Evolutionary conservation across 345 rosid species (phyloP).

Genomic region (Arabidopsis arenosa): DNA sequence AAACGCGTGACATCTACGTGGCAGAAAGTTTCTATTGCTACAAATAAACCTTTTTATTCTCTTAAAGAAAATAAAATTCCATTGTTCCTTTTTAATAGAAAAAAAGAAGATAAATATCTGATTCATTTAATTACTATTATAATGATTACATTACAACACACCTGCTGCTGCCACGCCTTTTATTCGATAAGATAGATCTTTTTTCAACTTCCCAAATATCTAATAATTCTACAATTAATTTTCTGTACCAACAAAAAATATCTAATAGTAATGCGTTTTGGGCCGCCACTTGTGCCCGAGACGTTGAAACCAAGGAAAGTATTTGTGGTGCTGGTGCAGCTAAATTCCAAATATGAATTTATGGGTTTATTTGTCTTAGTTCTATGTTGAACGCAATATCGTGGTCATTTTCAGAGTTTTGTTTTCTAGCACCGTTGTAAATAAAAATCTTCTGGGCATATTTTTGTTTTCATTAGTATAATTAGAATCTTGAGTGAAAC

Average conservation of each 20-base stretch:
- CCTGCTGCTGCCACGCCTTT: slow-evolving; percentile 6
- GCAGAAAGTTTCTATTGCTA: slow-evolving; percentile 5
- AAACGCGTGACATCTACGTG: slow-evolving; percentile 35
- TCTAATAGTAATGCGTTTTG: slow-evolving; percentile 24
- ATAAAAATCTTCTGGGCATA: background rate
- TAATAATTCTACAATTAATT: background rate
- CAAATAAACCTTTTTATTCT: background rate
- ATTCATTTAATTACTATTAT: background rate
- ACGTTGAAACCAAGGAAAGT: slow-evolving; percentile 32
- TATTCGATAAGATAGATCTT: slow-evolving; percentile 22
- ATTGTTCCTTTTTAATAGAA: background rate
- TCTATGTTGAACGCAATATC: slow-evolving; percentile 20
- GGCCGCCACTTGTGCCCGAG: slow-evolving; percentile 37
- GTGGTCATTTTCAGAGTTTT: slow-evolving; percentile 15
- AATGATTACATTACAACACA: slow-evolving; percentile 25
- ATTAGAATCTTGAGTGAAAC: background rate
- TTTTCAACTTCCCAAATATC: slow-evolving; percentile 23
- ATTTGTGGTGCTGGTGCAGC: slow-evolving; percentile 40
- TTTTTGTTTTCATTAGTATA: slow-evolving; percentile 1
- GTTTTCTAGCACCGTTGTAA: background rate
- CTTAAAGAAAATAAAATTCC: slow-evolving; percentile 6
- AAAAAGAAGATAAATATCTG: background rate
- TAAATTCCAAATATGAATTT: slow-evolving; percentile 21
- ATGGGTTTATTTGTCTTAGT: slow-evolving; percentile 21
- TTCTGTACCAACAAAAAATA: slow-evolving; percentile 7